Conservation (phyloP, 2,329 filamentous ascomycete genomes). For the Gaeumannomyces sp. region DNA sequence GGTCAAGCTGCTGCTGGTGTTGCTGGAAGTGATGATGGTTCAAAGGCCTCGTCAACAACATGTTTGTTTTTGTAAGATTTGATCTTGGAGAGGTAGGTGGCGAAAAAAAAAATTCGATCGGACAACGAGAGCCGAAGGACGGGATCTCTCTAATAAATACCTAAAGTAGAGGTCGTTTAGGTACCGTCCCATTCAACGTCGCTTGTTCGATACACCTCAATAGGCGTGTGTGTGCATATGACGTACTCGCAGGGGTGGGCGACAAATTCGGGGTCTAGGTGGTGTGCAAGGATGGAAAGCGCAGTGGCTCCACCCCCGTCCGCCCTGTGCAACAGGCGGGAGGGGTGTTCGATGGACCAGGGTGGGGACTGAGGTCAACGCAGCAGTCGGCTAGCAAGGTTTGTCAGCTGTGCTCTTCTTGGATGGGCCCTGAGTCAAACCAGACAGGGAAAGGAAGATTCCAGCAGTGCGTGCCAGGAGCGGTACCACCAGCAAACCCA, state of each 20-base stretch:
- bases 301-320: no score
- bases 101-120: not conserved
- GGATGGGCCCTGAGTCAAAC: no score
- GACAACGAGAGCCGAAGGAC: not conserved
- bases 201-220: not conserved
- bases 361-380: no score
- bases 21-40: slow-evolving; percentile 6
- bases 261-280: not conserved
- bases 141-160: not conserved
- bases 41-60: slow-evolving; percentile 9
- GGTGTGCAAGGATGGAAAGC: not conserved
- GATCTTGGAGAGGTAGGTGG: not conserved
- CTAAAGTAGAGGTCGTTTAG: no score
- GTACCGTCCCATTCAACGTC: no score
- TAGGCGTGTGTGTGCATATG: not conserved
- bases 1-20: slow-evolving; percentile 2
- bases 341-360: no score
- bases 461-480: no score
- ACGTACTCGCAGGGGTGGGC: not conserved
- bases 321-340: no score
- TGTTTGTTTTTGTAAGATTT: slow-evolving; percentile 2
- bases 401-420: no score
- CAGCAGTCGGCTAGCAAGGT: no score
- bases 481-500: no score
- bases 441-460: no score